phyloP scores from a whole-genome alignment of 352 stramenopile genomes.

The Halophytophthora polymorphica region DNA sequence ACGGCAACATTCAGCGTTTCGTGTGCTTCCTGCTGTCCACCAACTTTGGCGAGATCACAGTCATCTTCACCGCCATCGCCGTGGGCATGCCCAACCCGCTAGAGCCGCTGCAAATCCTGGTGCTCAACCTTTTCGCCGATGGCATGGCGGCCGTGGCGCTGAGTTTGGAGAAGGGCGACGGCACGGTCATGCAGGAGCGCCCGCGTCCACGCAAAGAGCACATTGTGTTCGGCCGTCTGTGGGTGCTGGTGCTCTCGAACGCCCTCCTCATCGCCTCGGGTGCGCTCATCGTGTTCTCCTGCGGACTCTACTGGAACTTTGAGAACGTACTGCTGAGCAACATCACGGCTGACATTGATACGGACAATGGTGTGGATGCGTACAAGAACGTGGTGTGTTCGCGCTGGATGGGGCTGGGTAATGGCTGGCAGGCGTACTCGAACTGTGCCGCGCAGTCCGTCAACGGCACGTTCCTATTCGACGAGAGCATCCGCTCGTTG shows the following conservation, averaged over 20 bases:
- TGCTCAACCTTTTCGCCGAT: constrained; percentile 98
- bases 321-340: constrained; percentile 49
- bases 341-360: constrained; percentile 45
- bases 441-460: constrained; percentile 39
- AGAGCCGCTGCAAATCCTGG: constrained; percentile 96
- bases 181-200: constrained; percentile 56
- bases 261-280: constrained; percentile 54
- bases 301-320: constrained; percentile 74
- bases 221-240: constrained; percentile 68
- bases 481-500: constrained; percentile 25
- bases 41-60: constrained; percentile 93
- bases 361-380: constrained; percentile 24
- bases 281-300: constrained; percentile 57
- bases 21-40: constrained; percentile 97
- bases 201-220: constrained; percentile 54
- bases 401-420: constrained; percentile 50
- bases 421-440: constrained; percentile 40
- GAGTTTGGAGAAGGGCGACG: constrained; percentile 71
- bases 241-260: constrained; percentile 65
- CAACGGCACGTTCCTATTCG: constrained; percentile 39
- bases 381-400: constrained; percentile 51
- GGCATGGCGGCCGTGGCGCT: constrained; percentile 69
- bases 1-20: constrained; percentile 97
- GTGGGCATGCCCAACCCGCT: constrained; percentile 83
- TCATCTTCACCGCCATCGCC: constrained; percentile 73